phyloP scores from a whole-genome alignment of 208 protist genomes.

The Trypanosoma vivax region DNA sequence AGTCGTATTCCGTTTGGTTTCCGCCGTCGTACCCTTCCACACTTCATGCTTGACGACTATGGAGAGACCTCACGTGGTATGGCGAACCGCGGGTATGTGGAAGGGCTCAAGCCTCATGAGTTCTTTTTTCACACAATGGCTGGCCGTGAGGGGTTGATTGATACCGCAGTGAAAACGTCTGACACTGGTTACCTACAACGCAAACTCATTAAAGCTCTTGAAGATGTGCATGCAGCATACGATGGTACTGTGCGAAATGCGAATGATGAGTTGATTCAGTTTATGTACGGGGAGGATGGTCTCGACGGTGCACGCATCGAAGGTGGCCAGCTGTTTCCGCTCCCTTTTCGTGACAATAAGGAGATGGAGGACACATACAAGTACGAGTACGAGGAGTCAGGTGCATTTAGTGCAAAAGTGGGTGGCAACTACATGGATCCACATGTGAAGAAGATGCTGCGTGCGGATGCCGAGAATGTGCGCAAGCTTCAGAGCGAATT shows the following conservation, averaged over 20 bases:
- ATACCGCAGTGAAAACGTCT: conserved; percentile 99
- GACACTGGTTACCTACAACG: conserved; percentile 96
- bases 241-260: conserved; percentile 98
- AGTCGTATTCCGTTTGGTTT: conserved; percentile 98
- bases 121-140: conserved; percentile 99
- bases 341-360: conserved; percentile 56
- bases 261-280: conserved; percentile 93
- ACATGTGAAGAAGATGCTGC: conserved; percentile 82
- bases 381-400: conserved; percentile 74
- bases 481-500: conserved; percentile 87
- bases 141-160: conserved; percentile 98
- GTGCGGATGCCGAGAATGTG: conserved; percentile 58
- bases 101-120: conserved; percentile 97
- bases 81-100: conserved; percentile 97
- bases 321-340: conserved; percentile 66
- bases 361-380: conserved; percentile 64
- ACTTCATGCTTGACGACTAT: conserved; percentile 98
- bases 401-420: conserved; percentile 62
- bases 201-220: conserved; percentile 97
- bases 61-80: conserved; percentile 97
- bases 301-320: conserved; percentile 95
- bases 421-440: conserved; percentile 83
- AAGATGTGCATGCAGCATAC: conserved; percentile 97
- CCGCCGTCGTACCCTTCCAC: conserved; percentile 94
- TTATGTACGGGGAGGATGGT: conserved; percentile 99